Conservation (phyloP, 202 grass and related monocot species). For the Eragrostis tef region DNA sequence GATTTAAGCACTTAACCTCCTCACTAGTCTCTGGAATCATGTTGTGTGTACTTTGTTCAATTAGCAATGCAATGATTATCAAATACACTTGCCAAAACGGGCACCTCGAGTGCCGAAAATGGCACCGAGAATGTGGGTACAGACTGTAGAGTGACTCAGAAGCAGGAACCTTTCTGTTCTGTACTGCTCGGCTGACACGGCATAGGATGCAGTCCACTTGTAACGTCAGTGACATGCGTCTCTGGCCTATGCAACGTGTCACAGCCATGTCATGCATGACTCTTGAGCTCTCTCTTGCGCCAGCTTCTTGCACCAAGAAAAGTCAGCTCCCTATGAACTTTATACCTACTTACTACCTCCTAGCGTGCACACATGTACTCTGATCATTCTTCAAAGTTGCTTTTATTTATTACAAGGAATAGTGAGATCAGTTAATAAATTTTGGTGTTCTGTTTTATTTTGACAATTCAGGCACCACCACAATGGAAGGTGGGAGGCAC, state of each 20-base stretch:
- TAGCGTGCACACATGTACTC: too few species aligned
- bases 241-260: constrained; percentile 39
- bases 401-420: too few species aligned
- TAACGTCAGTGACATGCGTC: constrained; percentile 36
- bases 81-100: constrained; percentile 22
- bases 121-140: constrained; percentile 3
- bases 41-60: not conserved
- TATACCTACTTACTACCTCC: too few species aligned
- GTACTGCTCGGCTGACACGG: constrained; percentile 29
- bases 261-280: constrained; percentile 39
- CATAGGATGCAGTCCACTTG: constrained; percentile 36
- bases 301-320: not conserved
- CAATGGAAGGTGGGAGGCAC: constrained; percentile 89
- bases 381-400: too few species aligned
- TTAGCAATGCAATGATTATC: not conserved
- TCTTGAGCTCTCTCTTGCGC: not conserved
- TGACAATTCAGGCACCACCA: constrained; percentile 75
- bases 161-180: constrained; percentile 12
- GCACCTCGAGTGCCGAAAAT: constrained; percentile 26
- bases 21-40: not conserved
- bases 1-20: not conserved
- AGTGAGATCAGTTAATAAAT: too few species aligned
- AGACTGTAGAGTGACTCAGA: constrained; percentile 26
- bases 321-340: too few species aligned
- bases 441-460: not conserved